Percentiles rank a stretch among this genome's conserved stretches.
phyloP scores from a whole-genome alignment of 1,139 yeast genomes.

The Candida sanyaensis region DNA sequence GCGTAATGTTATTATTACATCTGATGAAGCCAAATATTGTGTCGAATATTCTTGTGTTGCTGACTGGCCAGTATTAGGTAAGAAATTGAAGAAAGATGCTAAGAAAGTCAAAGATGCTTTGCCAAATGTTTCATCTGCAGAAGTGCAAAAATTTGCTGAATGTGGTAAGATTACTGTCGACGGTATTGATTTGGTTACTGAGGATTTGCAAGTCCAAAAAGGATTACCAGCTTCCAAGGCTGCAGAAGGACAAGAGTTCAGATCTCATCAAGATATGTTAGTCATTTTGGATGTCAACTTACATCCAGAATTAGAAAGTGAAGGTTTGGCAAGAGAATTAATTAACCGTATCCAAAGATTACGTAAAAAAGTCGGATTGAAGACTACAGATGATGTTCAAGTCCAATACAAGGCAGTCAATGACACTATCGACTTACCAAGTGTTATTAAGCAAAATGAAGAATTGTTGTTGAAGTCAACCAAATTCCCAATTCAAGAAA shows the following conservation, averaged over 20 bases:
- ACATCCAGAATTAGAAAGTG: conserved; percentile 86
- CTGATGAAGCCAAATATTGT: conserved; percentile 89
- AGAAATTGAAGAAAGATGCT: conserved; percentile 92
- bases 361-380: conserved; percentile 94
- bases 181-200: conserved; percentile 82
- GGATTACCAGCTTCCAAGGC: conserved; percentile 68
- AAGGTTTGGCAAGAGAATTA: conserved; percentile 95
- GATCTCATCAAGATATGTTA: conserved; percentile 87
- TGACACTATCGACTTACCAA: conserved; percentile 70
- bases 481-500: conserved; percentile 57
- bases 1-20: conserved; percentile 82
- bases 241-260: conserved; percentile 74
- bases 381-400: conserved; percentile 90
- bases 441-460: conserved; percentile 63
- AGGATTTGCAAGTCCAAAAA: conserved; percentile 88
- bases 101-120: conserved; percentile 93
- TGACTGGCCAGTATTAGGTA: conserved; percentile 98
- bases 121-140: conserved; percentile 76
- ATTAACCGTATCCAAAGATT: conserved; percentile 96
- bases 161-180: conserved; percentile 81
- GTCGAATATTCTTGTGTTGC: conserved; percentile 94
- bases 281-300: conserved; percentile 85
- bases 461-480: conserved; percentile 77
- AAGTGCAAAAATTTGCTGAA: conserved; percentile 74
- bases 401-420: conserved; percentile 75